Percentiles rank a stretch among this genome's conserved stretches.
Conservation (phyloP, 768 basidiomycete genomes). For the Naematelia encephala region DNA sequence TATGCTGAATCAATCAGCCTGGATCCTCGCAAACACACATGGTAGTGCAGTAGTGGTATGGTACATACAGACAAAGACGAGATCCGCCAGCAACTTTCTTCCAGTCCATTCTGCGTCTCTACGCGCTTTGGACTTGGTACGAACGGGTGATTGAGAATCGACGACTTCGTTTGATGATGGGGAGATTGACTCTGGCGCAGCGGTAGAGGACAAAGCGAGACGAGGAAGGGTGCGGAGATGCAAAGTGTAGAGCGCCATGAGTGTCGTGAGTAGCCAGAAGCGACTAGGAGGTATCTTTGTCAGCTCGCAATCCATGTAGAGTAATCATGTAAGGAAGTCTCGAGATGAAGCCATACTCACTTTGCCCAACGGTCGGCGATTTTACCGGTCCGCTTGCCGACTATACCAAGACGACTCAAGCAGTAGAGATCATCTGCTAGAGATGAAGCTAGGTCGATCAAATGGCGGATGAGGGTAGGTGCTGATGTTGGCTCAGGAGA, state of each 20-base stretch:
- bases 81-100: slow-evolving; percentile 39
- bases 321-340: background rate
- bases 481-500: slow-evolving; percentile 39
- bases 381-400: slow-evolving; percentile 19
- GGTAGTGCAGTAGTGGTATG: background rate
- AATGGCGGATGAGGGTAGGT: slow-evolving; percentile 23
- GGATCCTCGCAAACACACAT: background rate
- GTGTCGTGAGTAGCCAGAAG: slow-evolving; percentile 41
- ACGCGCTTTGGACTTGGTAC: slow-evolving; percentile 5
- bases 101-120: slow-evolving; percentile 35
- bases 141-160: background rate
- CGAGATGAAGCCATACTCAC: slow-evolving; percentile 22
- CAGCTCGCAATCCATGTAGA: background rate
- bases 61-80: slow-evolving; percentile 41
- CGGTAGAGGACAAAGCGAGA: slow-evolving; percentile 2
- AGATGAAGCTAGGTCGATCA: slow-evolving; percentile 35
- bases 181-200: background rate
- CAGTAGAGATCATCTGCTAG: slow-evolving; percentile 42
- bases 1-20: slow-evolving; percentile 28
- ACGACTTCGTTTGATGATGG: background rate
- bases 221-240: slow-evolving; percentile 33
- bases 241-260: slow-evolving; percentile 39
- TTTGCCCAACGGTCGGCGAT: slow-evolving; percentile 40
- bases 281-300: slow-evolving; percentile 28
- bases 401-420: slow-evolving; percentile 32